Evolutionary conservation across 257 asterid genomes (phyloP).

Genomic region (Hygrophila difformis): DNA sequence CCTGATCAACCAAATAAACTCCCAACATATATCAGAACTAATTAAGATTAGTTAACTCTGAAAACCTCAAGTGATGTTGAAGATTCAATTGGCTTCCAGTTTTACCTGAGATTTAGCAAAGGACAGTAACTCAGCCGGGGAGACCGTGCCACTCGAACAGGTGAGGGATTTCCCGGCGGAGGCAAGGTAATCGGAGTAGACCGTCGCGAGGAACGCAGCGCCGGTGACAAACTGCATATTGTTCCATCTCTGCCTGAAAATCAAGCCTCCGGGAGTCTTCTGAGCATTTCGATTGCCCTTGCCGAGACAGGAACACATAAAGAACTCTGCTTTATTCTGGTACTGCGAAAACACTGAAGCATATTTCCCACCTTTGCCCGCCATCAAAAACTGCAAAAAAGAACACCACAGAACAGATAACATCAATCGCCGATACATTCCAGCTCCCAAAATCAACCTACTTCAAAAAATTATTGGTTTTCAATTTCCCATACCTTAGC

Average conservation of each 20-base stretch:
- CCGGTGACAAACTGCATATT: constrained; percentile 77
- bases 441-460: no score
- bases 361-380: constrained; percentile 48
- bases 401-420: not conserved
- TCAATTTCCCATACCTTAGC: constrained; percentile 50
- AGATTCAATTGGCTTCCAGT: no score
- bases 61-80: no score
- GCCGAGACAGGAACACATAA: constrained; percentile 73
- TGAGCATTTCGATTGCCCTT: constrained; percentile 48
- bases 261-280: constrained; percentile 69
- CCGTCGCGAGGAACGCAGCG: constrained; percentile 59
- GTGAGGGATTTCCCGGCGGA: constrained; percentile 49
- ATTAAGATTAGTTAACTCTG: no score
- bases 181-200: constrained; percentile 62
- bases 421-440: not conserved
- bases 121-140: constrained; percentile 51
- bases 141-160: constrained; percentile 37
- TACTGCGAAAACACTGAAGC: constrained; percentile 32
- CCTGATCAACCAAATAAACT: constrained; percentile 33
- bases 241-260: constrained; percentile 65
- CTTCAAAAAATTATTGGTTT: no score
- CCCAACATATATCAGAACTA: no score
- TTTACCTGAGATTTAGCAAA: constrained; percentile 80
- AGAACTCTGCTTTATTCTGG: constrained; percentile 61
- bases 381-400: constrained; percentile 48